These are phyloP conservation scores for Calonectria pseudoreteaudii DNA, from an alignment of 2,329 filamentous ascomycete species.

Conservation along the genomic window DNA sequence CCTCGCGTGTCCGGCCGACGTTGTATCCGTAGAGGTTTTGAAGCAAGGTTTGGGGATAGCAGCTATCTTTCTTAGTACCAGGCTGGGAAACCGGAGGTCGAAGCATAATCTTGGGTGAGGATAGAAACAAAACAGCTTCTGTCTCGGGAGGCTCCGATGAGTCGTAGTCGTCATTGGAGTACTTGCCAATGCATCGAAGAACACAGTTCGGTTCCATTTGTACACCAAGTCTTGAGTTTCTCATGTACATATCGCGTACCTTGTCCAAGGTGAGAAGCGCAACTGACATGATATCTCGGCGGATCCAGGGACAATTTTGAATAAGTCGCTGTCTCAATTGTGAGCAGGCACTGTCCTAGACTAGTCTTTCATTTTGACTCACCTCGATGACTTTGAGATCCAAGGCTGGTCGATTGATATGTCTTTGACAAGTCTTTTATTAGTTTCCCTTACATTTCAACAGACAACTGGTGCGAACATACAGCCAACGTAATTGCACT, in stretches of 20 bases:
- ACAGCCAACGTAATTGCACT: neutral
- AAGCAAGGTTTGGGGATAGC: neutral
- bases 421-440: neutral
- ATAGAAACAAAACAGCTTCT: neutral
- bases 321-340: neutral
- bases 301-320: neutral
- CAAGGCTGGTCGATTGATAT: neutral
- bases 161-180: neutral
- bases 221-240: neutral
- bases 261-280: neutral
- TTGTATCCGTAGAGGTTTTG: constrained; percentile 1
- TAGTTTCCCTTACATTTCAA: neutral
- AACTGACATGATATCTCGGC: neutral
- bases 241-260: neutral
- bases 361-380: neutral
- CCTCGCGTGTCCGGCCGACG: neutral
- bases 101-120: neutral
- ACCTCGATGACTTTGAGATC: neutral
- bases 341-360: neutral
- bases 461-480: neutral
- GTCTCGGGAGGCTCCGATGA: neutral
- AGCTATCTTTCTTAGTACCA: neutral
- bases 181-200: neutral
- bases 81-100: neutral
- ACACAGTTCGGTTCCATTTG: neutral